Base-by-base conservation (phyloP, 2,329 filamentous ascomycete genomes). In the Zymoseptoria ardabiliae region DNA sequence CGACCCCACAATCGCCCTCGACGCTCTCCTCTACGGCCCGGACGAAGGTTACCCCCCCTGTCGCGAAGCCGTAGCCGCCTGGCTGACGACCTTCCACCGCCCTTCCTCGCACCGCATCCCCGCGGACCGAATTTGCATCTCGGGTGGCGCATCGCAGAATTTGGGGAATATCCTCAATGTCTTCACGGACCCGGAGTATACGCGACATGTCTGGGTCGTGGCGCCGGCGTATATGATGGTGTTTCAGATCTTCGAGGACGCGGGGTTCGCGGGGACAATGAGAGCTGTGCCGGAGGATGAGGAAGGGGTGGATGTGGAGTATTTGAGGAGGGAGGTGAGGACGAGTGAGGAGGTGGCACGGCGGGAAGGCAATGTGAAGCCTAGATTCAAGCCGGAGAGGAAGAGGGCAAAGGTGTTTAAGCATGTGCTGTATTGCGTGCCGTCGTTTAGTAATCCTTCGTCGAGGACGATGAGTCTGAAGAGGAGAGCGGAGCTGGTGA, bases 391-490 rank as follows among this genome's bases (percentile, higher is more conserved):
- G 70, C 77, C 78, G 1, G 72, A 78, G 0, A 79, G 82, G 19
- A 78, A 83, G 13, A 81, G 83, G 75, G 82, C 85, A 48, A 96
- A 96, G 69, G 82, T 90, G 58, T 97, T 96, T 76, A 86, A 86
- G 57, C 68, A 97, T 71, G 73, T 97, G 66, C 87, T 99, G 66
- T 97, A 97, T 72, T 84, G 85, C 30, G 91, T 96, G 13, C 90
- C 94, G 0, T 91, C 91, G 0, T 95, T 92, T 72, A 85, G 90
- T 54, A 97, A 97, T 70, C 94, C 94, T 0, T 91, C 89, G 0
- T 90, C 88, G 28, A 88, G 87, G 69, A 91, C 90, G 2, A 93
- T 95, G 86, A 85, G 86, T 13, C 73, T 91, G 3, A 71, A 75
- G 19, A 82, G 88, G 25, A 83, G 94, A 3, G 76, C 85, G 63